Base-by-base conservation (phyloP, 768 basidiomycete genomes). In the Hydnomerulius pinastri region DNA sequence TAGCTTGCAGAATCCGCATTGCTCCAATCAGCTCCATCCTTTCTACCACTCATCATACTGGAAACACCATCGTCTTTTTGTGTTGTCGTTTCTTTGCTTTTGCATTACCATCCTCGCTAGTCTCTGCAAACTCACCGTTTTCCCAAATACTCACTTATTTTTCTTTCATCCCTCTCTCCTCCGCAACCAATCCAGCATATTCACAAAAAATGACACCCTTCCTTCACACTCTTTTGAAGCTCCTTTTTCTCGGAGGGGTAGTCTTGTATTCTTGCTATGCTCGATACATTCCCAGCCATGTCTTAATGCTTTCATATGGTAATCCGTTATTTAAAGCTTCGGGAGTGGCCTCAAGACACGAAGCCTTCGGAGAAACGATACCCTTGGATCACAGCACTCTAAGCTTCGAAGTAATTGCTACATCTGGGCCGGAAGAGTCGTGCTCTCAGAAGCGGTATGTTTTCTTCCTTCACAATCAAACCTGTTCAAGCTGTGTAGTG, bases 291-390 rank as follows among this genome's bases (percentile, higher is more conserved):
- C 56, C 56, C 59, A 45, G 2, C 68, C 63, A 68, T 68, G 67
- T 68, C 60, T 47, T 70, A 70, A 68, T 68, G 58, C 56, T 59
- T 68, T 66, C 61, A 45, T 70, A 70, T 70, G 64, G 62, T 68
- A 68, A 64, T 65, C 37, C 29, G 50, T 65, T 57, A 61, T 65
- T 65, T 44, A 57, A 67, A 64, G 13, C 39, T 28, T 50, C 43
- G 46, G 46, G 51, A 21, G 52, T 46, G 48, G 40, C 42, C 4
- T 23, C 17, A 42, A 29, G 28, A 20, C 20, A 20, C 28, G 18
- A 38, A 24, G 32, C 23, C n/a, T 17, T 53, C 49, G 47, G 49
- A 53, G 35, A 21, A 40, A 36, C 46, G 36, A 23, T 11, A 10
- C 41, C 38, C 36, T 48, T 44, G 30, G 30, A 33, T 33, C 13